These are phyloP conservation scores for Ramalina intermedia DNA, from an alignment of 495 filamentous ascomycete genomes.

Conservation along the genomic window DNA sequence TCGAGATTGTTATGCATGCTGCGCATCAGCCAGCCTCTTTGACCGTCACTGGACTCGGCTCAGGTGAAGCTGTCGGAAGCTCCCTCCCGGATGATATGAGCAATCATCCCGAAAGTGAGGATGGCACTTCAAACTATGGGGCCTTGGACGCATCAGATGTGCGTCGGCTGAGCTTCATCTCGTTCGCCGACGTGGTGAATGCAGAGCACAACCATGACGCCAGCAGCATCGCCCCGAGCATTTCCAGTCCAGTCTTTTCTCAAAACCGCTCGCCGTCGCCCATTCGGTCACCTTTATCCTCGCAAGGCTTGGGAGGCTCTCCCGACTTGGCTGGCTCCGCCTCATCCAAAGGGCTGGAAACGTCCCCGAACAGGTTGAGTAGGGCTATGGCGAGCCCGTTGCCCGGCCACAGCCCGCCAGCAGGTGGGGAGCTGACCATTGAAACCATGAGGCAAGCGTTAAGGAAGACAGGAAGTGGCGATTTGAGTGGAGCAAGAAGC, in stretches of 20 bases:
- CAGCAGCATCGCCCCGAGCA: conserved; percentile 22
- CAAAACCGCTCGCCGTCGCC: conserved; percentile 60
- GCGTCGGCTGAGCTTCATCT: conserved; percentile 80
- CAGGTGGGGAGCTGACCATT: conserved; percentile 59
- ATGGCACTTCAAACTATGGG: conserved; percentile 53
- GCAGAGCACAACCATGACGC: conserved; percentile 55
- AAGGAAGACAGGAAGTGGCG: conserved; percentile 66
- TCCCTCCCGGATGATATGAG: conserved; percentile 43
- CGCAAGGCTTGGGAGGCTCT: conserved; percentile 44
- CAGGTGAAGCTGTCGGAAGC: conserved; percentile 22
- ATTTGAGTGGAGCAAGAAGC: conserved; percentile 49
- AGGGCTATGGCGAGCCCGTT: conserved; percentile 19
- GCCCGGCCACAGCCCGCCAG: conserved; percentile 28
- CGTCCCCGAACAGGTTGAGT: conserved; percentile 34
- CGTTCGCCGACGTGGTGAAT: conserved; percentile 89
- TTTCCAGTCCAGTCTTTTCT: conserved; percentile 35
- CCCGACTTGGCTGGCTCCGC: conserved; percentile 54
- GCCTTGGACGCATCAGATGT: conserved; percentile 60
- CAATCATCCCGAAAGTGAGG: conserved; percentile 35
- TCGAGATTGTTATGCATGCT: conserved; percentile 76
- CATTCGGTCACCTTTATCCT: conserved; percentile 53
- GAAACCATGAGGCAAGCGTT: conserved; percentile 87
- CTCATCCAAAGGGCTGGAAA: conserved; percentile 50
- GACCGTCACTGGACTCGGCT: conserved; percentile 37
- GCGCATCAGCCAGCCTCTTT: conserved; percentile 64